These are phyloP conservation scores for Coemansia sp. DNA, from an alignment of 192 early-diverging fungal genomes.

Conservation along the genomic window DNA sequence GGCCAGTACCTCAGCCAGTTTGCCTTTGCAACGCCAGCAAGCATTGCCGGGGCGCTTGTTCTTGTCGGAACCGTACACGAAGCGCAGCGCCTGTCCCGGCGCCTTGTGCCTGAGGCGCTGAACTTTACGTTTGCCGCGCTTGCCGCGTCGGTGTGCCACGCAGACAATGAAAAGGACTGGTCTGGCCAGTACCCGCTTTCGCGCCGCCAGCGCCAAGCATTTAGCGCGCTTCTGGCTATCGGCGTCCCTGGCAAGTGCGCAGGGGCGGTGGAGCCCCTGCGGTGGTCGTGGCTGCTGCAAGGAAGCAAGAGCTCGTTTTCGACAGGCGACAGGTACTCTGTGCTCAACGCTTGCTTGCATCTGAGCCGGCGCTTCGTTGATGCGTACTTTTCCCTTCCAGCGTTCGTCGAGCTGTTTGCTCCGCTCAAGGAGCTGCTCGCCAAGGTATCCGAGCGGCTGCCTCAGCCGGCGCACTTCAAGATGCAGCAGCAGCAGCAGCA, in stretches of 20 bases:
- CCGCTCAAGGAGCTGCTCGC: slow-evolving; percentile 26
- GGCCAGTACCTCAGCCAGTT: slow-evolving; percentile 71
- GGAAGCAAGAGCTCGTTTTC: slow-evolving; percentile 2
- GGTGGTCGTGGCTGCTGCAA: slow-evolving; percentile 37
- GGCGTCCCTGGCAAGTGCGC: slow-evolving; percentile 16
- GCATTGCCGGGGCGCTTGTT: slow-evolving; percentile 73
- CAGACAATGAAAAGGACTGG: slow-evolving; percentile 19
- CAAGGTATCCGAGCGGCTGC: slow-evolving; percentile 22
- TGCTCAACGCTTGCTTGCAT: slow-evolving; percentile 25
- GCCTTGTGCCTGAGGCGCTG: slow-evolving; percentile 73
- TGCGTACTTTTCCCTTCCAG: slow-evolving; percentile 63
- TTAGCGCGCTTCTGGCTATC: slow-evolving; percentile 9
- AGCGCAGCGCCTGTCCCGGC: slow-evolving; percentile 68
- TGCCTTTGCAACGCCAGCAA: slow-evolving; percentile 59
- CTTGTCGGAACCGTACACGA: slow-evolving; percentile 74
- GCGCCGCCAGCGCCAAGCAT: slow-evolving; percentile 33
- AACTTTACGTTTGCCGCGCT: slow-evolving; percentile 60
- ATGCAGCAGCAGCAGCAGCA: slow-evolving; percentile 35
- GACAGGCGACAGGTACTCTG: slow-evolving; percentile 20
- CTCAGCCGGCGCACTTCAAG: slow-evolving; percentile 19
- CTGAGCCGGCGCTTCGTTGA: slow-evolving; percentile 31
- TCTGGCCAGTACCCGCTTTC: slow-evolving; percentile 32
- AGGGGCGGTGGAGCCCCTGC: slow-evolving; percentile 9
- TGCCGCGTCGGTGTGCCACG: slow-evolving; percentile 31
- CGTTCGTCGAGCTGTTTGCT: slow-evolving; percentile 66